Evolutionary conservation across 2,329 filamentous ascomycete genomes (phyloP), one percentile per base, ranked within the genome.

Genomic region (Botrytis hyacinthi): DNA sequence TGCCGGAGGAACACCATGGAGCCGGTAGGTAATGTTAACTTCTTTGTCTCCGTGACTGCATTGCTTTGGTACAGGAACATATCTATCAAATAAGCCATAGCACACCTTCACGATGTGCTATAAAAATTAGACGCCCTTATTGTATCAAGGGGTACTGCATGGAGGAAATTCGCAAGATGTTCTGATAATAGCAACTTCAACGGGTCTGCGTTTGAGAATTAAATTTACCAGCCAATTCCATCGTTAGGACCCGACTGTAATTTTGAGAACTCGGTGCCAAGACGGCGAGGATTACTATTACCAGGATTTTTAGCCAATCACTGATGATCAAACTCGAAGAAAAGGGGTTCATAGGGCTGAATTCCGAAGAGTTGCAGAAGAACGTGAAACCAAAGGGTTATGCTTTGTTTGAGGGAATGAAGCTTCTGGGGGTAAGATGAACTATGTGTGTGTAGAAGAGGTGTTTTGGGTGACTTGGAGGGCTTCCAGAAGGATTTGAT

Each of bases 291-390:
- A 69, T 57, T 32, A 59, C 18, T 22, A 42, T 42, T 57, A 37
- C 54, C 54, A 70, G 40, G 70, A 54, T 44, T 22, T 42, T 0
- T 46, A n/a, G 22, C 18, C 46, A 54, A 66, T 32, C 29, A 18
- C 48, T 16, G 22, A 9, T 22, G 26, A 22, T 32, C 18, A 4
- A 26, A 29, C 22, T 54, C 22, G 42, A 60, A 40, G 70, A 20
- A 54, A 72, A 68, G 48, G 70, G 63, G 62, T 40, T 68, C 62
- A 60, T 72, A 72, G 70, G 70, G 70, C 70, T 72, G 70, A 72
- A 37, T 68, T 72, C 51, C 62, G 70, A 68, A 37, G 40, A 68
- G 51, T 57, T 72, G 70, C 70, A 72, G 67, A 44, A n/a, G 44
- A 57, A 57, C 20, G 35, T 68, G 66, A 68, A 57, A 68, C 48